phyloP scores from a whole-genome alignment of 176 grass and related monocot species.

The Cocos nucifera region DNA sequence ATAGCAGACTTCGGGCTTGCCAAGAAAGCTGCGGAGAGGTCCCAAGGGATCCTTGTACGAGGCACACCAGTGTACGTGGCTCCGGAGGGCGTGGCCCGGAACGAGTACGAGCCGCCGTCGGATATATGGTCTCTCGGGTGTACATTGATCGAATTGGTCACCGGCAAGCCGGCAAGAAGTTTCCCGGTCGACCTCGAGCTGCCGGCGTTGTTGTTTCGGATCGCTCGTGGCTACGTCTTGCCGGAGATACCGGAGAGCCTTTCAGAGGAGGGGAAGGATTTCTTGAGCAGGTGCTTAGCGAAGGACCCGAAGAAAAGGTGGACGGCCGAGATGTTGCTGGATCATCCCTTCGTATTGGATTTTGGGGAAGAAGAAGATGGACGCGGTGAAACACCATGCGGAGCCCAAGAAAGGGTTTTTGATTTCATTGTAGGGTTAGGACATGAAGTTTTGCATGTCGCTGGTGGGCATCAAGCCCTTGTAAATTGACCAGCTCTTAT shows the following conservation, averaged over 20 bases:
- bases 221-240: background rate
- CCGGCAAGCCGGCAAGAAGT: background rate
- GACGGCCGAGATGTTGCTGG: conserved; percentile 14
- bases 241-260: background rate
- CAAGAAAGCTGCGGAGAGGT: background rate
- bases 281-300: conserved; percentile 3
- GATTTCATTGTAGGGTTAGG: no score
- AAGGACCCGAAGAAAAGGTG: conserved; percentile 1
- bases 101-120: background rate
- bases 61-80: background rate
- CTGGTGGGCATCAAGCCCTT: no score
- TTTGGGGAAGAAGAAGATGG: background rate
- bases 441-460: no score
- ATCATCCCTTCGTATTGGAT: conserved; percentile 3
- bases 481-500: no score
- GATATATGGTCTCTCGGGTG: background rate
- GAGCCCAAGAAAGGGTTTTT: no score
- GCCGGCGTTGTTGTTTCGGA: background rate
- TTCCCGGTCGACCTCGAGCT: background rate
- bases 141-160: background rate
- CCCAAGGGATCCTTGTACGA: background rate
- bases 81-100: background rate
- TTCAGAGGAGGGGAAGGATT: conserved; percentile 14
- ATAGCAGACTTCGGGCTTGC: background rate
- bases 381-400: no score